Evolutionary conservation across 257 asterid species (phyloP).

Genomic region (Nicotiana tabacum): DNA sequence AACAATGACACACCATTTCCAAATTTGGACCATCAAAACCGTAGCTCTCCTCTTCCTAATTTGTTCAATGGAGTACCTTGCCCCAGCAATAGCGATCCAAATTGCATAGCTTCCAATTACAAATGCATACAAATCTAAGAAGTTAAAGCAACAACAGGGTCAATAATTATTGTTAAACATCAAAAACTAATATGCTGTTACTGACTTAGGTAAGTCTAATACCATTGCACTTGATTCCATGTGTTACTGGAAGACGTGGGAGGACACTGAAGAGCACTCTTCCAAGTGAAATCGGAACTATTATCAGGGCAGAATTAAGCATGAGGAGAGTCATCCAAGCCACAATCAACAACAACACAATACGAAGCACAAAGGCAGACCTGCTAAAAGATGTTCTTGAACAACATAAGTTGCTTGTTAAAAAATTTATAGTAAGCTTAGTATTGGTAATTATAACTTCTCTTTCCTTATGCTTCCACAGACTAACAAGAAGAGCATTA

Average conservation of each 20-base stretch:
- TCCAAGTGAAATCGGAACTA: slow-evolving; percentile 87
- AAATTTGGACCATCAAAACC: slow-evolving; percentile 55
- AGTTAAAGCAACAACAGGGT: background rate
- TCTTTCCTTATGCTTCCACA: background rate
- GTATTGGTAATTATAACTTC: background rate
- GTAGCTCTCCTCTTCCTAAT: slow-evolving; percentile 63
- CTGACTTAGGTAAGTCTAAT: slow-evolving; percentile 9
- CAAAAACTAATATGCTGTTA: background rate
- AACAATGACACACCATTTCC: slow-evolving; percentile 91
- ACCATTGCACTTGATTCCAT: slow-evolving; percentile 97
- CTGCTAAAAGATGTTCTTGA: slow-evolving; percentile 48
- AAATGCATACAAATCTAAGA: slow-evolving; percentile 77
- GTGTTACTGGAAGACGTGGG: slow-evolving; percentile 87
- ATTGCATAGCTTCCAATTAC: slow-evolving; percentile 94
- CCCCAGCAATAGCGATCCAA: slow-evolving; percentile 94
- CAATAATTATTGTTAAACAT: background rate
- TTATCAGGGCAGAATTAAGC: slow-evolving; percentile 74
- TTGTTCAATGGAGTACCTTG: slow-evolving; percentile 69
- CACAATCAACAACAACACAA: slow-evolving; percentile 67
- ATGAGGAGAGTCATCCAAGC: slow-evolving; percentile 96
- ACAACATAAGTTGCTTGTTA: slow-evolving; percentile 25
- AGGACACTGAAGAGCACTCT: slow-evolving; percentile 67
- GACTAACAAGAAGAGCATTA: too few species aligned
- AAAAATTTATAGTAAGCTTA: background rate
- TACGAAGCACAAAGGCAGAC: slow-evolving; percentile 84